phyloP scores from a whole-genome alignment of 495 filamentous ascomycete genomes.

The Zalerion maritima region DNA sequence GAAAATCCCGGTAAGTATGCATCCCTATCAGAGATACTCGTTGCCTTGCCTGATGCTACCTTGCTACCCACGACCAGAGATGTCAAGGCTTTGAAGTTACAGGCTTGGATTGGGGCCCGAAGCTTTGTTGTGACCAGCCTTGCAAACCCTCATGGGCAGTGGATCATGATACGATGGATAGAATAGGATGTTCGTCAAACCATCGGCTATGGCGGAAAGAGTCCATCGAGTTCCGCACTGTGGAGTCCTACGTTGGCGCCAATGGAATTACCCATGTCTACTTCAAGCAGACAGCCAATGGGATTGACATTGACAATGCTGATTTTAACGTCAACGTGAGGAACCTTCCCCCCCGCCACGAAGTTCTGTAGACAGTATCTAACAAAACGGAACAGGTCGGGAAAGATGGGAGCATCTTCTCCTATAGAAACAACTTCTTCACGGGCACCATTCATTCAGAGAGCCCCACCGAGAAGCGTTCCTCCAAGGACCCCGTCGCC shows the following conservation, averaged over 20 bases:
- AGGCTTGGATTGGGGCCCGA: no score
- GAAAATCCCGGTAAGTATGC: no score
- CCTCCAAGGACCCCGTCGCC: slow-evolving; percentile 16
- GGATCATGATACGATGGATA: no score
- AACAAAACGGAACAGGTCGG: slow-evolving; percentile 18
- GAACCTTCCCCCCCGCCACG: background rate
- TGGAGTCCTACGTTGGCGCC: slow-evolving; percentile 27
- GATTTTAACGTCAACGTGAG: slow-evolving; percentile 42
- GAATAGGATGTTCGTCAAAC: no score
- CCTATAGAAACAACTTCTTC: slow-evolving; percentile 29
- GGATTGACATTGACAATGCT: slow-evolving; percentile 38
- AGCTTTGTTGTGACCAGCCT: no score
- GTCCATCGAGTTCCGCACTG: slow-evolving; percentile 26
- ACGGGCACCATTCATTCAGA: slow-evolving; percentile 18
- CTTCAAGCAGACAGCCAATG: slow-evolving; percentile 38
- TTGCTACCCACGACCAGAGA: no score
- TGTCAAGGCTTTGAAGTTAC: no score
- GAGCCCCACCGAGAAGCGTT: slow-evolving; percentile 19
- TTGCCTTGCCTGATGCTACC: no score
- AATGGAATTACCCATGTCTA: slow-evolving; percentile 38
- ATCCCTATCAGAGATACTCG: no score
- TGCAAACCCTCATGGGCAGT: no score
- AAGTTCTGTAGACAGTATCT: slow-evolving; percentile 3
- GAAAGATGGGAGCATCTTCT: slow-evolving; percentile 25
- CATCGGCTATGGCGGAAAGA: no score